Evolutionary conservation across 2,329 filamentous ascomycete species (phyloP), one percentile per base, ranked within the genome.

Genomic region (Diplodia mutila): DNA sequence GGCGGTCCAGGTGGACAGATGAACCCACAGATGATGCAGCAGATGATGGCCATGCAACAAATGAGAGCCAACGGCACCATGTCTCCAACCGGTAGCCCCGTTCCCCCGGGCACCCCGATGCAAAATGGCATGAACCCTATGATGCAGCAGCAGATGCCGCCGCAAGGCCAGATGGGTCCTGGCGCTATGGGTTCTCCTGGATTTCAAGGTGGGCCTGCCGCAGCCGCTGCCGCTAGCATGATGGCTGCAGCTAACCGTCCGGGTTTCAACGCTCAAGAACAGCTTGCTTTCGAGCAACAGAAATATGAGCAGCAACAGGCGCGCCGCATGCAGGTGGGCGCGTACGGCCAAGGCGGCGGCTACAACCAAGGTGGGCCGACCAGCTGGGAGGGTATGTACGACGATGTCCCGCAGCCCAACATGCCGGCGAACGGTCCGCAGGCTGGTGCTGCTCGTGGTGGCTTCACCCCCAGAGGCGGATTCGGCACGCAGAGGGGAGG

Each of bases 321-420:
- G 70, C 85, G 85, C 69, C 86, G 85, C 78, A 79, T 83, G 76
- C 79, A 80, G 69, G 37, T 48, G 6, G 69, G 39, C 69, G 72
- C 71, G 39, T 67, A 72, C 64, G 61, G 55, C 16, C 69, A 71
- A 53, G 76, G 74, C 67, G 79, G 79, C 29, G 79, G 79, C 29
- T 79, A 77, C 77, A 85, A 81, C 46, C 82, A 83, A 67, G 88
- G 87, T 53, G 89, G 88, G 18, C 90, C 91, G n/a, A 92, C 91
- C 27, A 94, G 90, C 49, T 97, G 94, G 93, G 94, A 98, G 78
- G 94, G 94, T 75, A 97, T 97, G 93, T 98, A 97, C 78, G 94
- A 98, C 77, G 94, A 97, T 77, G 92, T 94, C 1, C 94, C 93
- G 18, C 92, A 94, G 76, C 92, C 92, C 5, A 89, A 90, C 73